Evolutionary conservation across 2,329 filamentous ascomycete species (phyloP).

Genomic region (Pseudopithomyces chartarum): DNA sequence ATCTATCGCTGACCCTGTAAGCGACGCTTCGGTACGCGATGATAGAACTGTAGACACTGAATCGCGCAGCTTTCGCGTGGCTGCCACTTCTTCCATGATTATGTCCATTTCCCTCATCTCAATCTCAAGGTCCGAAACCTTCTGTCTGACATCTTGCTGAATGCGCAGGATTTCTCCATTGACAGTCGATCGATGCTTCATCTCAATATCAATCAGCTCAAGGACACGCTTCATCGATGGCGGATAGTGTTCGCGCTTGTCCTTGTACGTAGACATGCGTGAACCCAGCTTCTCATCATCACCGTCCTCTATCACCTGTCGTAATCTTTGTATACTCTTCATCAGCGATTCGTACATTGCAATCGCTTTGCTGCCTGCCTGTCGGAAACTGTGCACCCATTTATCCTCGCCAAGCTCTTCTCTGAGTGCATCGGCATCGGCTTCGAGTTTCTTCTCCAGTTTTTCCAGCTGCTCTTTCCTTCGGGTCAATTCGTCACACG

Average conservation of each 20-base stretch:
- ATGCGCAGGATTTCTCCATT: conserved; percentile 93
- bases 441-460: conserved; percentile 86
- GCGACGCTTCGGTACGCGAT: conserved; percentile 69
- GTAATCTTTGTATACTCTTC: conserved; percentile 80
- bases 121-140: conserved; percentile 76
- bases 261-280: conserved; percentile 90
- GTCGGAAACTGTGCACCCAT: conserved; percentile 94
- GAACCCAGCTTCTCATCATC: conserved; percentile 65
- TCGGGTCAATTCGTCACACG: conserved; percentile 85
- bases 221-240: conserved; percentile 91
- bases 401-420: conserved; percentile 93
- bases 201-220: conserved; percentile 92
- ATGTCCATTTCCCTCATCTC: conserved; percentile 79
- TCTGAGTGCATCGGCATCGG: conserved; percentile 85
- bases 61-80: conserved; percentile 80
- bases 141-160: conserved; percentile 82
- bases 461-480: conserved; percentile 75
- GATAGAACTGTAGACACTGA: conserved; percentile 92
- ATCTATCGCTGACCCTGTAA: conserved; percentile 68
- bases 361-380: conserved; percentile 86
- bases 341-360: conserved; percentile 98
- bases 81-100: conserved; percentile 70
- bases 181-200: conserved; percentile 91
- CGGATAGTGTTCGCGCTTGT: conserved; percentile 92
- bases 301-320: conserved; percentile 76